Percentiles rank a stretch among this genome's conserved stretches.
phyloP scores from a whole-genome alignment of 2,329 filamentous ascomycete genomes.

The Ophiocordyceps camponoti-rufipedis region DNA sequence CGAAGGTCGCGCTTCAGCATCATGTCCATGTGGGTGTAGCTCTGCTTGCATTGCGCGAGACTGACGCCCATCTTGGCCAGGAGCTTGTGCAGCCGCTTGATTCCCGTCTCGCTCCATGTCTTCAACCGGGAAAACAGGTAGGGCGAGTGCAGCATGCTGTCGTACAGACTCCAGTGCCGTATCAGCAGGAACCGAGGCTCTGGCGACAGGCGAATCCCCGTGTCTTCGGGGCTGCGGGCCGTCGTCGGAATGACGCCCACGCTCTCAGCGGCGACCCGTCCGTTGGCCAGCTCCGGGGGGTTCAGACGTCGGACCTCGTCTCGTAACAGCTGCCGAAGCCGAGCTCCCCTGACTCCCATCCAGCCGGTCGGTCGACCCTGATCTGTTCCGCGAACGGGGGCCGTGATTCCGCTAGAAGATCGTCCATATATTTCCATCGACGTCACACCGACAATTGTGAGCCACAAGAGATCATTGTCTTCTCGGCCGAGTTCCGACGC shows the following conservation, averaged over 20 bases:
- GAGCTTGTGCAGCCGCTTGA: constrained; percentile 80
- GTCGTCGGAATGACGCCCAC: constrained; percentile 78
- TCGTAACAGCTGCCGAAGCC: constrained; percentile 68
- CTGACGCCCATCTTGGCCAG: constrained; percentile 97
- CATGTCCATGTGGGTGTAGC: constrained; percentile 97
- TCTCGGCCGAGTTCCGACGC: constrained; percentile 90
- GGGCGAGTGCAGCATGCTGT: constrained; percentile 94
- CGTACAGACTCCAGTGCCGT: constrained; percentile 91
- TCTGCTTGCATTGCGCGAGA: constrained; percentile 82
- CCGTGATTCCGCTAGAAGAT: constrained; percentile 61
- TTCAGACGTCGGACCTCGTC: constrained; percentile 92
- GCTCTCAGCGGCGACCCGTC: constrained; percentile 43
- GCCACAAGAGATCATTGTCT: constrained; percentile 91
- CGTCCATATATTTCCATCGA: constrained; percentile 83
- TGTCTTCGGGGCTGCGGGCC: constrained; percentile 77
- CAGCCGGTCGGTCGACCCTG: constrained; percentile 46
- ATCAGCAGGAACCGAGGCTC: constrained; percentile 88
- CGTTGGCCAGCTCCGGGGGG: constrained; percentile 50
- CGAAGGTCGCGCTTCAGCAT: constrained; percentile 78
- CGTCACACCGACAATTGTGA: constrained; percentile 86
- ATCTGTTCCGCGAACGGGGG: constrained; percentile 35
- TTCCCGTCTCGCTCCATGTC: constrained; percentile 81
- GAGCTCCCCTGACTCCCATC: constrained; percentile 66
- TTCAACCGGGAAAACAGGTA: constrained; percentile 84
- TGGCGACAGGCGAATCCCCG: constrained; percentile 76